Evolutionary conservation across 2,329 filamentous ascomycete genomes (phyloP), one percentile per base, ranked within the genome.

Genomic region (Podosphaera aphanis): DNA sequence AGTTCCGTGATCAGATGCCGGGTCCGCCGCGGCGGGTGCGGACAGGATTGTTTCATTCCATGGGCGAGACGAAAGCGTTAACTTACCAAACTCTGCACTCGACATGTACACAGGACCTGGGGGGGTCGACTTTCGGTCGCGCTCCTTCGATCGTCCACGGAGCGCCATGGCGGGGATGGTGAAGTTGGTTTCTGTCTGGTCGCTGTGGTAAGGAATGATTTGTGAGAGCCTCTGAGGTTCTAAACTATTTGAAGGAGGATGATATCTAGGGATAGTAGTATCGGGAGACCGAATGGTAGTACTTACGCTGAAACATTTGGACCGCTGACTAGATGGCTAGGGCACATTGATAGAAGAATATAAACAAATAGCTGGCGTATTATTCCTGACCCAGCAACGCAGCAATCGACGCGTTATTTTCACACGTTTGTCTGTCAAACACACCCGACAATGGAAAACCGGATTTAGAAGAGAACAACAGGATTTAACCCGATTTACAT

Each of bases 41-140:
- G n/a, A n/a, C n/a, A n/a, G n/a, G n/a, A n/a, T n/a, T n/a, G n/a
- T n/a, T n/a, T n/a, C n/a, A n/a, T n/a, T n/a, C n/a, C n/a, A n/a
- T n/a, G 15, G 29, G 16, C 33, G 18, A 43, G 38, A 38, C 41
- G 45, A 45, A 19, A 11, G 3, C 8, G 5, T 23, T 46, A 36
- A 46, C 67, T 56, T 65, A 78, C 75, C 74, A 55, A 79, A 77
- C 59, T 79, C 73, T 44, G 78, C 73, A 58, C 70, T 76, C 48
- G 67, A 68, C 74, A 79, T 79, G 61, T 77, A 77, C 20, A 67
- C 66, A 29, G 73, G 68, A 43, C 73, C 72, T 45, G 74, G 73
- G 49, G 74, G 70, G 52, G 72, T 70, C 56, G 70, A 67, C 62
- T 73, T 75, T 49, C 68, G 65, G 44, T 50, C 53, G n/a, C 53